phyloP scores from a whole-genome alignment of 2,329 filamentous ascomycete genomes.

The Penicillium sp. region DNA sequence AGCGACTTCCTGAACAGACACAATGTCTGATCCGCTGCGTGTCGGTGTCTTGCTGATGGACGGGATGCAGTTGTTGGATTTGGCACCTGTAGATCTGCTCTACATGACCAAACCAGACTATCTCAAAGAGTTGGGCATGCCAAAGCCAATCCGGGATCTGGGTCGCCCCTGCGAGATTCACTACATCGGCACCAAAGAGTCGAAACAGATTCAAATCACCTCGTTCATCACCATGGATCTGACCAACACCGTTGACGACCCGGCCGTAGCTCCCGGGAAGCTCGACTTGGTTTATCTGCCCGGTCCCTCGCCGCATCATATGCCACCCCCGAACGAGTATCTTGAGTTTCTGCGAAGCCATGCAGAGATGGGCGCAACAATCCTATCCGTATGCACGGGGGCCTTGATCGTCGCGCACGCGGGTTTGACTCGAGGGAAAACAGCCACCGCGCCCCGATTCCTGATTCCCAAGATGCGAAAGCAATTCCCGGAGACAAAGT shows the following conservation, averaged over 20 bases:
- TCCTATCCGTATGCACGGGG: conserved; percentile 27
- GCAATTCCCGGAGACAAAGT: conserved; percentile 20
- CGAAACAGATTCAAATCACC: conserved; percentile 18
- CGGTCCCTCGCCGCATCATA: conserved; percentile 30
- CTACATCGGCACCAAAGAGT: conserved; percentile 23
- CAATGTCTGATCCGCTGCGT: conserved; percentile 11
- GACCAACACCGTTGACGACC: conserved; percentile 25
- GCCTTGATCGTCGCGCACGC: conserved; percentile 19
- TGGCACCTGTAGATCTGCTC: conserved; percentile 37
- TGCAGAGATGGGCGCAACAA: conserved; percentile 22
- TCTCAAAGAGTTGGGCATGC: conserved; percentile 28
- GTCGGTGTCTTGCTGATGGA: conserved; percentile 36
- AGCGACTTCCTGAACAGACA: no score
- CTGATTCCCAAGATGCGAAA: conserved; percentile 19
- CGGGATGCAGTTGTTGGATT: conserved; percentile 37
- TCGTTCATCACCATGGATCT: conserved; percentile 26
- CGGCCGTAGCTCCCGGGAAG: conserved; percentile 30
- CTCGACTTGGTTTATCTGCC: conserved; percentile 37
- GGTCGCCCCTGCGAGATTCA: conserved; percentile 26
- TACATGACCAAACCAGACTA: conserved; percentile 31
- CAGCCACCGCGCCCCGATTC: conserved; percentile 21
- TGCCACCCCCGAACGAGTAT: conserved; percentile 25
- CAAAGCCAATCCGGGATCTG: conserved; percentile 25
- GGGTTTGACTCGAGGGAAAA: conserved; percentile 18
- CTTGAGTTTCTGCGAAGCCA: conserved; percentile 32